These are phyloP conservation scores for Monotropa hypopitys DNA, from an alignment of 179 eudicot species.

Conservation along the genomic window DNA sequence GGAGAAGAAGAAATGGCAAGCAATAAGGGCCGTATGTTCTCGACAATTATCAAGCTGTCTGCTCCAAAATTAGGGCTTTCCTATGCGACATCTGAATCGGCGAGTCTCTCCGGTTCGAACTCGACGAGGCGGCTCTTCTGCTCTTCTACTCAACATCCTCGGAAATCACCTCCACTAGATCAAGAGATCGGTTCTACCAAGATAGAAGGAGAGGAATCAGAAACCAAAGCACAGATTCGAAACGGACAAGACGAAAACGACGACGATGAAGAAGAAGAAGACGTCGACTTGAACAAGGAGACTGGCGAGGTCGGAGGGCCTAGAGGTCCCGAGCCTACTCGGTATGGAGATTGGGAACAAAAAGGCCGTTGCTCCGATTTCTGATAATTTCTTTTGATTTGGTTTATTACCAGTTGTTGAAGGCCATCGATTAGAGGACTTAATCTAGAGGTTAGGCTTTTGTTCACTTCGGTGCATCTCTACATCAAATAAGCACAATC, in stretches of 20 bases:
- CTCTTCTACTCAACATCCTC: constrained; percentile 22
- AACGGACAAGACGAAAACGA: constrained; percentile 9
- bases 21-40: constrained; percentile 33
- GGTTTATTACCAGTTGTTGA: neutral
- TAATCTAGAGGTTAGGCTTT: neutral
- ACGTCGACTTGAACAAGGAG: constrained; percentile 37
- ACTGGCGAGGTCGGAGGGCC: constrained; percentile 93
- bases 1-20: constrained; percentile 28
- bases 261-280: constrained; percentile 24
- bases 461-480: neutral
- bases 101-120: constrained; percentile 8
- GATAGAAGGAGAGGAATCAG: constrained; percentile 5
- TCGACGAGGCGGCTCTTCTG: constrained; percentile 20
- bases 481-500: neutral
- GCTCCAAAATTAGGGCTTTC: constrained; percentile 8
- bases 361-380: constrained; percentile 87
- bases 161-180: neutral
- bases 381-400: constrained; percentile 9
- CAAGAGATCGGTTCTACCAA: neutral
- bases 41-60: constrained; percentile 16
- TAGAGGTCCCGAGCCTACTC: constrained; percentile 83
- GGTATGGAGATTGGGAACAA: constrained; percentile 81
- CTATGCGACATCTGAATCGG: constrained; percentile 10
- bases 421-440: neutral
- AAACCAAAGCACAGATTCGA: constrained; percentile 9